A percentile compares a stretch with the other conserved stretches of the same genome.
phyloP scores from a whole-genome alignment of 257 asterid species.

The Solanum gandarillasii region DNA sequence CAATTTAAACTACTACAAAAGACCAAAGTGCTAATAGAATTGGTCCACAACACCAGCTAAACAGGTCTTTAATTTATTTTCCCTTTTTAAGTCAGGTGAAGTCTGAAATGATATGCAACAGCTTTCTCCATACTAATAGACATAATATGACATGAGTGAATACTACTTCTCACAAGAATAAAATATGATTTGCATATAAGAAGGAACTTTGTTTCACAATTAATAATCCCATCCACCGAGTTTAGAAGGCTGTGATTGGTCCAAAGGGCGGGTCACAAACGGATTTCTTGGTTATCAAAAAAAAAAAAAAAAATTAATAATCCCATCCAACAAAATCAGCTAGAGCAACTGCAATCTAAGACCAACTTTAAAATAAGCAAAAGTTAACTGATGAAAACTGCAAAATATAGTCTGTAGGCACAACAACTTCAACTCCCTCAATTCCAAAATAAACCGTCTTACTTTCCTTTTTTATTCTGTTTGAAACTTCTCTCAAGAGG shows the following conservation, averaged over 20 bases:
- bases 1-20: not conserved
- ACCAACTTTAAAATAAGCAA: not conserved
- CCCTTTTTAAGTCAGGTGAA: not conserved
- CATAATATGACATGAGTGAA: not conserved
- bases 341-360: not conserved
- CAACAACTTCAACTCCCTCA: not conserved
- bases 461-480: not conserved
- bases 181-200: not conserved
- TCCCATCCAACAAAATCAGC: not conserved
- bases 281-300: too few species aligned
- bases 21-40: not conserved
- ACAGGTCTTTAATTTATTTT: not conserved
- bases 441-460: not conserved
- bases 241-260: too few species aligned
- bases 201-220: not conserved
- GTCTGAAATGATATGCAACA: not conserved
- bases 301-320: not conserved
- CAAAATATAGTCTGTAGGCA: not conserved
- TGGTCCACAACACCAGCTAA: not conserved
- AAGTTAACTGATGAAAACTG: not conserved
- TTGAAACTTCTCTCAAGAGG: not conserved
- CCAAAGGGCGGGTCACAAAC: too few species aligned
- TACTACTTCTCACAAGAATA: not conserved
- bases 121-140: not conserved
- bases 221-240: not conserved